These are phyloP conservation scores for Geoglossum cookeanum DNA, from an alignment of 2,329 filamentous ascomycete species.

Conservation along the genomic window DNA sequence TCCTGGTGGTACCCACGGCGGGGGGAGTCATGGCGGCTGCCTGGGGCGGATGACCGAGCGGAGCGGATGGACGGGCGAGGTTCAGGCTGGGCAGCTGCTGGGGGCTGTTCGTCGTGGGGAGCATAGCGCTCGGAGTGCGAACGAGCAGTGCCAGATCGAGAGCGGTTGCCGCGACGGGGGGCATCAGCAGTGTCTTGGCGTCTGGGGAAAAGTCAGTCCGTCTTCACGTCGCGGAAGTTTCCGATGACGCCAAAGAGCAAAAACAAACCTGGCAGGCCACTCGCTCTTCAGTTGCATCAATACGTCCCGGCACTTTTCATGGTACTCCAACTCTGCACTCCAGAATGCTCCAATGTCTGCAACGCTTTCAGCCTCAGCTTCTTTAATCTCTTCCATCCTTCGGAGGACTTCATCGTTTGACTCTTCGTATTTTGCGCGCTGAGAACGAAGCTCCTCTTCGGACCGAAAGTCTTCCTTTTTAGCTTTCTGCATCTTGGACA, in stretches of 20 bases:
- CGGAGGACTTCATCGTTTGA: constrained; percentile 78
- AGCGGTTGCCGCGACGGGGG: constrained; percentile 27
- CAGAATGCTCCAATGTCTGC: constrained; percentile 63
- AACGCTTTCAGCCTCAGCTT: constrained; percentile 69
- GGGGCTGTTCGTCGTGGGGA: constrained; percentile 35
- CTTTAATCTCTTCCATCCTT: constrained; percentile 92
- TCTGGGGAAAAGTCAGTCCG: constrained; percentile 3
- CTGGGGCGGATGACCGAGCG: constrained; percentile 17
- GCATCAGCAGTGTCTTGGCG: constrained; percentile 15
- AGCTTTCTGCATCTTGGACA: constrained; percentile 77
- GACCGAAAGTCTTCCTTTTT: constrained; percentile 87
- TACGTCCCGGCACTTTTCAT: constrained; percentile 77
- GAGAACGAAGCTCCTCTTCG: constrained; percentile 77
- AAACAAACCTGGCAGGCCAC: constrained; percentile 42
- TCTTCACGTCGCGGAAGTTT: constrained; percentile 5
- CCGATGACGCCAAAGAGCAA: constrained; percentile 1
- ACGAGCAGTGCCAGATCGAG: constrained; percentile 44
- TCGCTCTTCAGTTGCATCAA: constrained; percentile 49
- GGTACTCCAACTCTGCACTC: constrained; percentile 76
- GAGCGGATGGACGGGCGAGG: constrained; percentile 31
- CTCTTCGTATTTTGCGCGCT: constrained; percentile 94
- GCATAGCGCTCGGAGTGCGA: constrained; percentile 41
- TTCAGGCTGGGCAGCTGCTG: constrained; percentile 24
- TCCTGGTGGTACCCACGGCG: constrained; percentile 23
- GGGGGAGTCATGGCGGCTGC: constrained; percentile 20